Conservation (phyloP, 164 flowering plant species). For the Nelumbo lutea region DNA sequence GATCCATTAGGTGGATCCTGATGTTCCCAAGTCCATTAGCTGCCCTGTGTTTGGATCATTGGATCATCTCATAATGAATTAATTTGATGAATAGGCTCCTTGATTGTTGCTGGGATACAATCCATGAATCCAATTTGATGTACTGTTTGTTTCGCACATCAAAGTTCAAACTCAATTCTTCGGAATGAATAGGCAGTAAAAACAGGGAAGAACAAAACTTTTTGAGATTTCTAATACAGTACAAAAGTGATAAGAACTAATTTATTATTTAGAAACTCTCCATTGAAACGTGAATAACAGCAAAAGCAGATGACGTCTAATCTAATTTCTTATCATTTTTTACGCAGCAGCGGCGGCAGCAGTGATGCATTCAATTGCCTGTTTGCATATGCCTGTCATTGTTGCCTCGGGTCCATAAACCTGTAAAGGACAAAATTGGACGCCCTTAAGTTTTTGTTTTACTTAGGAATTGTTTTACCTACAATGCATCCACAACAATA, state of each 20-base stretch:
- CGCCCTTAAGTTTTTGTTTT: too few relatives aligned
- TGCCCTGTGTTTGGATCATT: too few relatives aligned
- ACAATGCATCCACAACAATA: neutral
- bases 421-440: constrained; percentile 18
- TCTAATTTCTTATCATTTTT: constrained; percentile 1
- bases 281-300: neutral
- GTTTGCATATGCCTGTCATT: constrained; percentile 79
- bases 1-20: too few relatives aligned
- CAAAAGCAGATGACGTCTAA: neutral
- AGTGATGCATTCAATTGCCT: constrained; percentile 63
- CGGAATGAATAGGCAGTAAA: too few relatives aligned
- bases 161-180: constrained; percentile 1
- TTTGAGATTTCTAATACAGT: neutral
- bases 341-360: constrained; percentile 59
- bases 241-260: neutral
- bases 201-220: neutral
- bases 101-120: too few relatives aligned
- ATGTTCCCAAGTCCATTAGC: too few relatives aligned
- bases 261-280: neutral
- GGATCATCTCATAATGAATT: too few relatives aligned
- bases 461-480: neutral
- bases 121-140: too few relatives aligned
- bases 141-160: constrained; percentile 1
- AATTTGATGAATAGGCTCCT: too few relatives aligned
- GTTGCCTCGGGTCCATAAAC: constrained; percentile 79